phyloP scores from a whole-genome alignment of 208 protist species.

The Sergeia podlipaevii region DNA sequence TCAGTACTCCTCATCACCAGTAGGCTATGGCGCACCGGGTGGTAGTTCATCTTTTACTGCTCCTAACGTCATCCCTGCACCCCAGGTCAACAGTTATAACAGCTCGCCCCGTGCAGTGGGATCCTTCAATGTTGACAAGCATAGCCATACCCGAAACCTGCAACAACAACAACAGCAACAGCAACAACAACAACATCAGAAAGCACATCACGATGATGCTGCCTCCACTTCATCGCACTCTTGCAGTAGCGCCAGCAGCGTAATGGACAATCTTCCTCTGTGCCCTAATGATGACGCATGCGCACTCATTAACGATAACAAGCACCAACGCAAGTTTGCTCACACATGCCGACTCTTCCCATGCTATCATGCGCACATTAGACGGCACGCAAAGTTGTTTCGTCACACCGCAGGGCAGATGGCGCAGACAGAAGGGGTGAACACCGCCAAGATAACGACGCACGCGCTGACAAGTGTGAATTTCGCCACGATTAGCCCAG shows the following conservation, averaged over 20 bases:
- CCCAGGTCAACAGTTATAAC: too few relatives aligned
- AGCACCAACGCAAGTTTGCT: slow-evolving; percentile 76
- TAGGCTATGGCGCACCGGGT: too few relatives aligned
- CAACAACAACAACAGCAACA: slow-evolving; percentile 9
- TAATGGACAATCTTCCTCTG: slow-evolving; percentile 56
- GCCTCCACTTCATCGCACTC: slow-evolving; percentile 49
- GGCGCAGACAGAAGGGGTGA: slow-evolving; percentile 36
- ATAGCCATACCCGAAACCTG: neutral
- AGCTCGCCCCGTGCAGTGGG: neutral
- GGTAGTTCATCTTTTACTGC: too few relatives aligned
- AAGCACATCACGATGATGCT: too few relatives aligned
- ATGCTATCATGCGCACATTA: slow-evolving; percentile 81
- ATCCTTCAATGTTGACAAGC: neutral
- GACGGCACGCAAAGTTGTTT: slow-evolving; percentile 73
- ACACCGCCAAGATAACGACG: slow-evolving; percentile 42
- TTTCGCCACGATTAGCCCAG: slow-evolving; percentile 78
- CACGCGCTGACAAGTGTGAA: slow-evolving; percentile 73
- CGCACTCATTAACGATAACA: slow-evolving; percentile 71
- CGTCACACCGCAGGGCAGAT: slow-evolving; percentile 74
- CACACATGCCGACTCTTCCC: slow-evolving; percentile 87
- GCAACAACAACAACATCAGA: slow-evolving; percentile 6
- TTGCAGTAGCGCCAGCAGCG: slow-evolving; percentile 58
- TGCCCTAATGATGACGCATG: slow-evolving; percentile 76
- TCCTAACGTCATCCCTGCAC: too few relatives aligned
- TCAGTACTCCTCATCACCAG: too few relatives aligned